Percentiles rank a stretch among this genome's conserved stretches.
Conservation (phyloP, 345 rosid species). For the Garcia nutans region DNA sequence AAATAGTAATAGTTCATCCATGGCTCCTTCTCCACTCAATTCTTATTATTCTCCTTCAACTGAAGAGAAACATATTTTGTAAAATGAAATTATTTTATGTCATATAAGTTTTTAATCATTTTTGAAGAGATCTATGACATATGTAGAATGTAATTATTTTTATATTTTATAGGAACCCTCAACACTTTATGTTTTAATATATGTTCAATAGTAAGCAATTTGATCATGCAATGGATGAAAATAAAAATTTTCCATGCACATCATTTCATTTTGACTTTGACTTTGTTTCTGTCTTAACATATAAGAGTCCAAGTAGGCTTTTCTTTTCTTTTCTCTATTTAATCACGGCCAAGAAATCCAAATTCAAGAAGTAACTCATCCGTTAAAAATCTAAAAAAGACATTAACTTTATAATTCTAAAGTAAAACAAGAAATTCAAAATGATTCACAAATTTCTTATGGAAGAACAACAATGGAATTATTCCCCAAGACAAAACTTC, state of each 20-base stretch:
- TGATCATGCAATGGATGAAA: not conserved
- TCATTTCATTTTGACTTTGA: not conserved
- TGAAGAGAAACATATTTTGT: no score
- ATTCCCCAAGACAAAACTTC: slow-evolving; percentile 11
- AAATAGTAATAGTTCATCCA: no score
- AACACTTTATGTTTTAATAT: no score
- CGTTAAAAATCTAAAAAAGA: not conserved
- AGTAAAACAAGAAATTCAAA: slow-evolving; percentile 1
- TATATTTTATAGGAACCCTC: no score
- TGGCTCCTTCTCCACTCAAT: no score
- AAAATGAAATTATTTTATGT: no score
- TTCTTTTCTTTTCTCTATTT: not conserved
- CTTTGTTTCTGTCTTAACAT: not conserved
- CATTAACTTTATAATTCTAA: not conserved
- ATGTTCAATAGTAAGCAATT: no score
- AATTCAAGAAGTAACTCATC: not conserved
- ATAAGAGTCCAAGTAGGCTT: not conserved
- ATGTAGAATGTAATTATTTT: no score
- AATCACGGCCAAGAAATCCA: not conserved
- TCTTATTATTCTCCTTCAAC: no score
- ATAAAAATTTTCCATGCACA: not conserved
- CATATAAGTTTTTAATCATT: no score
- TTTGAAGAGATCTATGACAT: no score
- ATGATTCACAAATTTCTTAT: slow-evolving; percentile 2
- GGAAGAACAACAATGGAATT: not conserved